Conservation (phyloP, 2,329 filamentous ascomycete genomes). For the Talaromyces sp. region DNA sequence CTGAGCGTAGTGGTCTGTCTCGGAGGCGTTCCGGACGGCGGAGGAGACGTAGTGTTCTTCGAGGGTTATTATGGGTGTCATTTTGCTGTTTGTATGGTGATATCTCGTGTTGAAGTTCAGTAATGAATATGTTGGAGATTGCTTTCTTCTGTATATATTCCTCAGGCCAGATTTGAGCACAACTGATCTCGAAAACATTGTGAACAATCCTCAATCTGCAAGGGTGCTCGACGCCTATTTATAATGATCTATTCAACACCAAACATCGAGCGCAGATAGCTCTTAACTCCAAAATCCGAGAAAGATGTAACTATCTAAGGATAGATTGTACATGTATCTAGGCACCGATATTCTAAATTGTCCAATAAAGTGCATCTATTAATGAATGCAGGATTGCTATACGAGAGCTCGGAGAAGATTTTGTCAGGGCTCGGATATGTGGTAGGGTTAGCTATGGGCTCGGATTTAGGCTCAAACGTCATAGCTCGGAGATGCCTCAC, state of each 20-base stretch:
- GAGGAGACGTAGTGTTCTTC: constrained; percentile 22
- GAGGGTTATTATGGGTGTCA: constrained; percentile 22
- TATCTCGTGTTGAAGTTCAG: neutral
- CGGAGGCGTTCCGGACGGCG: constrained; percentile 16
- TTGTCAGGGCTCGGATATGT: neutral
- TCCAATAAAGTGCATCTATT: neutral
- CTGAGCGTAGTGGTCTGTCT: constrained; percentile 17
- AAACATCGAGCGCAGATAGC: neutral
- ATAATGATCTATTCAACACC: neutral
- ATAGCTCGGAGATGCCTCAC: neutral
- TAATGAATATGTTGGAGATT: neutral
- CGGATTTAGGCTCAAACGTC: neutral
- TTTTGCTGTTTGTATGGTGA: constrained; percentile 3
- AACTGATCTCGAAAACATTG: neutral
- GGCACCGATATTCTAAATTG: neutral
- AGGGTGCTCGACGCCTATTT: neutral
- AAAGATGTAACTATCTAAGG: too few relatives aligned
- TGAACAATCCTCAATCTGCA: neutral
- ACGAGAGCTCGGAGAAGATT: neutral
- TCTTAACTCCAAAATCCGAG: neutral
- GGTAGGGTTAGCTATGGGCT: neutral
- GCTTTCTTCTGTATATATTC: neutral
- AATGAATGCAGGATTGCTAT: neutral
- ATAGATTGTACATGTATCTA: neutral
- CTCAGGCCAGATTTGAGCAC: neutral